Percentiles rank a stretch among this genome's conserved stretches.
phyloP scores from a whole-genome alignment of 2,329 filamentous ascomycete genomes.

The Colletotrichum graminicola region DNA sequence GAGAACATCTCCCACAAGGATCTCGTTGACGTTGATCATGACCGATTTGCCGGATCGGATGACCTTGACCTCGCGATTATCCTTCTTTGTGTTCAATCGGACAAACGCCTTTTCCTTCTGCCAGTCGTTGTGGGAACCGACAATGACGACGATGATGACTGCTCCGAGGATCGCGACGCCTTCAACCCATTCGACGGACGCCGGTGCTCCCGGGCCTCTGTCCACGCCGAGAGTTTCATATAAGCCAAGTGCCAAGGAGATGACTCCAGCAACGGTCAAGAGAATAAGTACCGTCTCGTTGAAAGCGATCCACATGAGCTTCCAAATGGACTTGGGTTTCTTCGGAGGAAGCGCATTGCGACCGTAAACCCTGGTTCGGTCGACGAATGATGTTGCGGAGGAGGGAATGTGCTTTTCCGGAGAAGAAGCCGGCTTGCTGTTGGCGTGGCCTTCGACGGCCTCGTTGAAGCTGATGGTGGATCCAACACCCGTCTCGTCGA shows the following conservation, averaged over 20 bases:
- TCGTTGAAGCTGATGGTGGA: constrained; percentile 76
- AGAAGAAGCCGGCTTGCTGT: constrained; percentile 7
- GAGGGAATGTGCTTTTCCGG: background rate
- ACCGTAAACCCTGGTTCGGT: constrained; percentile 69
- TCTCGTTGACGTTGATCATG: constrained; percentile 68
- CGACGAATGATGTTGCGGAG: constrained; percentile 48
- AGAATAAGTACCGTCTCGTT: constrained; percentile 72
- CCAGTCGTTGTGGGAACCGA: constrained; percentile 67
- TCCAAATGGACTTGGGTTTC: constrained; percentile 27
- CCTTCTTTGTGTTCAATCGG: constrained; percentile 64
- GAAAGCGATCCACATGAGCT: constrained; percentile 69
- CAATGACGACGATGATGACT: constrained; percentile 65
- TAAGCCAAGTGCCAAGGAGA: constrained; percentile 69
- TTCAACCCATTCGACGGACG: constrained; percentile 65
- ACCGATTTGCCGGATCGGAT: constrained; percentile 67
- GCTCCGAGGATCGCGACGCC: constrained; percentile 67
- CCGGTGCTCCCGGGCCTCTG: constrained; percentile 50
- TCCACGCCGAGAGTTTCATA: constrained; percentile 66
- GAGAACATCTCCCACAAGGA: constrained; percentile 71
- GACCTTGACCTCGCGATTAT: constrained; percentile 67
- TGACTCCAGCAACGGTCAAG: constrained; percentile 67
- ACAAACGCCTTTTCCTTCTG: constrained; percentile 68
- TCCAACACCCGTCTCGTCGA: constrained; percentile 74
- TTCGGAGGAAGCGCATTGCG: constrained; percentile 46
- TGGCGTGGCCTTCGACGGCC: constrained; percentile 57